phyloP scores from a whole-genome alignment of 306 rosid species.

The Cicer bijugum region DNA sequence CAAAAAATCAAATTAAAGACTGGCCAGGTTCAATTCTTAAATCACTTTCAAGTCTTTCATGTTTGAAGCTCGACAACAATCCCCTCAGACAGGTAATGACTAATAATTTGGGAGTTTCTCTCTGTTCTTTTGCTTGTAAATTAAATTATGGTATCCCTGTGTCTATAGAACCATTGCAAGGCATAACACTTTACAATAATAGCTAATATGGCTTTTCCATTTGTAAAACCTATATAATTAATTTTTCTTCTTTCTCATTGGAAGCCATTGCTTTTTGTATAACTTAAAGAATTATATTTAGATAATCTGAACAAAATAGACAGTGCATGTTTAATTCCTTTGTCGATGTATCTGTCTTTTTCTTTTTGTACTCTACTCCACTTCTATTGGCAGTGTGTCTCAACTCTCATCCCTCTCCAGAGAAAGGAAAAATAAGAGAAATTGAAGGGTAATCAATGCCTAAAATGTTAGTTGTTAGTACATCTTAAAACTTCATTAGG shows the following conservation, averaged over 20 bases:
- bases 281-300: slow-evolving; percentile 29
- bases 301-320: slow-evolving; percentile 9
- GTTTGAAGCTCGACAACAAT: slow-evolving; percentile 89
- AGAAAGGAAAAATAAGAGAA: background rate
- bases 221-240: slow-evolving; percentile 23
- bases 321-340: slow-evolving; percentile 19
- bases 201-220: slow-evolving; percentile 26
- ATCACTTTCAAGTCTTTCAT: slow-evolving; percentile 64
- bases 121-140: slow-evolving; percentile 29
- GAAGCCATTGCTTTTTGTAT: slow-evolving; percentile 30
- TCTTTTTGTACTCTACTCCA: background rate
- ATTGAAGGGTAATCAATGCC: background rate
- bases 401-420: background rate
- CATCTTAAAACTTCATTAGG: slow-evolving; percentile 4
- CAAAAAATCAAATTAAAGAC: slow-evolving; percentile 82
- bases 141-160: slow-evolving; percentile 37
- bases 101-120: slow-evolving; percentile 37
- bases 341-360: background rate
- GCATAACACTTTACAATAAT: background rate
- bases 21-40: slow-evolving; percentile 84
- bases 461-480: slow-evolving; percentile 8
- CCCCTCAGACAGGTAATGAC: slow-evolving; percentile 71
- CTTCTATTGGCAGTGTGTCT: background rate
- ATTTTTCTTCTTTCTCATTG: slow-evolving; percentile 22
- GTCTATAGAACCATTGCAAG: slow-evolving; percentile 22